Conservation (phyloP, 768 basidiomycete genomes). For the Phylloporus sp. region DNA sequence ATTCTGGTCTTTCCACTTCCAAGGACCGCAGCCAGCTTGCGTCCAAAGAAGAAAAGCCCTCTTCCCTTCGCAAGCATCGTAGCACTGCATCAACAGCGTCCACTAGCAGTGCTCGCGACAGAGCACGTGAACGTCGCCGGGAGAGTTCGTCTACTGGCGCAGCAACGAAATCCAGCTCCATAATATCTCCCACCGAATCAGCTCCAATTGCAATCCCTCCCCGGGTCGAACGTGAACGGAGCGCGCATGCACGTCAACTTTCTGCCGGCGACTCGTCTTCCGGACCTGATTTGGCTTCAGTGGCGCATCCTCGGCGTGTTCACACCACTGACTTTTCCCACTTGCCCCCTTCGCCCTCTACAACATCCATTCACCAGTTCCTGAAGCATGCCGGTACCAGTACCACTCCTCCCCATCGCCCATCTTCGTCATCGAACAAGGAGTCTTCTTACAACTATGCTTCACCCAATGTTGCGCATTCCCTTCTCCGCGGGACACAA, state of each 20-base stretch:
- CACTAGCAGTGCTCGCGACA: conserved; percentile 37
- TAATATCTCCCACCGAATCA: conserved; percentile 12
- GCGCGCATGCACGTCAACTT: conserved; percentile 58
- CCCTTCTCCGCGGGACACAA: conserved; percentile 80
- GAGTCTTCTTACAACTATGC: conserved; percentile 40
- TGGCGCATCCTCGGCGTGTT: conserved; percentile 50
- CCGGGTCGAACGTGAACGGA: conserved; percentile 28
- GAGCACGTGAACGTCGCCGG: conserved; percentile 49
- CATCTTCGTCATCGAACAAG: conserved; percentile 38
- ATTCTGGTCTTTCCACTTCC: conserved; percentile 28
- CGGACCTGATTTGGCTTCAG: conserved; percentile 45
- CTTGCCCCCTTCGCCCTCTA: conserved; percentile 86
- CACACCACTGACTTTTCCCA: conserved; percentile 81
- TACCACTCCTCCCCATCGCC: conserved; percentile 33
- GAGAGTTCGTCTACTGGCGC: conserved; percentile 44
- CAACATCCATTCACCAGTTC: conserved; percentile 85
- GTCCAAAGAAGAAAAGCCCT: conserved; percentile 47
- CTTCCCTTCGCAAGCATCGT: conserved; percentile 60
- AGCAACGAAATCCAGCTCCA: conserved; percentile 31
- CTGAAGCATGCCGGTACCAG: conserved; percentile 52
- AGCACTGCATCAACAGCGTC: conserved; percentile 60
- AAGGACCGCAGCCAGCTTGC: conserved; percentile 25
- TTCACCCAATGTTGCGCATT: conserved; percentile 72
- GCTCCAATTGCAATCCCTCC: conserved; percentile 22
- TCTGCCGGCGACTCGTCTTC: conserved; percentile 69